Percentiles rank a stretch among this genome's conserved stretches.
Conservation (phyloP, 352 stramenopile genomes). For the Globisporangium alternatum region DNA sequence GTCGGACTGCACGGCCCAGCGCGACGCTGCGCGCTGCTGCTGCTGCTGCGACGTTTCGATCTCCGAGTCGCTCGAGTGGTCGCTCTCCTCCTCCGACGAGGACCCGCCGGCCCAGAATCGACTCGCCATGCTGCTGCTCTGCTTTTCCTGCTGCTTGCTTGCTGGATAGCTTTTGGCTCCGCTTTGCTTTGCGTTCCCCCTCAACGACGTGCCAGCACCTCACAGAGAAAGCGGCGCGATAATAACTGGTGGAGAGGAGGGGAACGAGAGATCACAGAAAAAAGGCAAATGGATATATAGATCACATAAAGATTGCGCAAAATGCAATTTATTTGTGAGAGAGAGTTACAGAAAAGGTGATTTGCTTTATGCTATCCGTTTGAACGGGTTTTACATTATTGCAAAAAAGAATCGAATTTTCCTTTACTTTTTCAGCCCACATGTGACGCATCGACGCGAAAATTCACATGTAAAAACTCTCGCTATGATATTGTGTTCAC, state of each 20-base stretch:
- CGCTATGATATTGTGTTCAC: no score
- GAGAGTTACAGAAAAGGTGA: no score
- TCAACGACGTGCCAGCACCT: not conserved
- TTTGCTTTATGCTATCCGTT: no score
- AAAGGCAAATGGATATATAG: no score
- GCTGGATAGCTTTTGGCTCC: slow-evolving; percentile 6
- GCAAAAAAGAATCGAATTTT: no score
- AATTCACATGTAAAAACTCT: no score
- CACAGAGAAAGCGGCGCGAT: slow-evolving; percentile 1
- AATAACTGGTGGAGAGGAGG: slow-evolving; percentile 18
- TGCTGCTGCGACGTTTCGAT: slow-evolving; percentile 74
- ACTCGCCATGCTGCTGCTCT: slow-evolving; percentile 46
- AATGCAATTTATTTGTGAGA: no score
- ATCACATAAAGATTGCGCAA: no score
- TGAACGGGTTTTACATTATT: no score
- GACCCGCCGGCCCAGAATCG: slow-evolving; percentile 82
- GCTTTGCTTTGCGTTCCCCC: not conserved
- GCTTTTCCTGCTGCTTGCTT: slow-evolving; percentile 22
- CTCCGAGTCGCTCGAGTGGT: slow-evolving; percentile 71
- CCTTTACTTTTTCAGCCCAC: no score
- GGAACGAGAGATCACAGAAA: no score
- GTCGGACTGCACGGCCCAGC: slow-evolving; percentile 81
- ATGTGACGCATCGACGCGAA: no score
- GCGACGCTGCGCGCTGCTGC: slow-evolving; percentile 64
- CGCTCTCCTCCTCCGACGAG: slow-evolving; percentile 78